These are phyloP conservation scores for Tuber brumale DNA, from an alignment of 495 filamentous ascomycete genomes.

Conservation along the genomic window DNA sequence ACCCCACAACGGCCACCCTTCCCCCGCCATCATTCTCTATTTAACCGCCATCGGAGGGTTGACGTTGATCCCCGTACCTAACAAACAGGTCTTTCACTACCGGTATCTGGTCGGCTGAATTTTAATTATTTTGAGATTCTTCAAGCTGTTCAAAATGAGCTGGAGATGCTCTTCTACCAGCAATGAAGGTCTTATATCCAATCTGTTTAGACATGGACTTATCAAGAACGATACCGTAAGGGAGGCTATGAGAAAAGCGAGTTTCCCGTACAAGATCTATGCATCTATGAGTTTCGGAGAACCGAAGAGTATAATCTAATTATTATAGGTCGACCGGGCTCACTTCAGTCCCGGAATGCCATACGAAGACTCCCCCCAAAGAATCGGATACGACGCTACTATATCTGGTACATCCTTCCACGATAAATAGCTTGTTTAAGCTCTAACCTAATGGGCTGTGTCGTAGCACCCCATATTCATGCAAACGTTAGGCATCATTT, in stretches of 20 bases:
- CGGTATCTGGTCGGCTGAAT: neutral
- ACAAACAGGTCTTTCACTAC: neutral
- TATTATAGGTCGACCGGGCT: conserved; percentile 71
- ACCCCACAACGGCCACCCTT: conserved; percentile 6
- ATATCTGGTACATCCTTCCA: conserved; percentile 53
- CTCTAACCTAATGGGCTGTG: neutral
- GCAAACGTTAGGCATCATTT: conserved; percentile 48
- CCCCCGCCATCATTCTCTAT: neutral
- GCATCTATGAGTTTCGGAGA: neutral
- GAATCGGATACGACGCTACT: conserved; percentile 80
- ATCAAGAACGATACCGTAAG: conserved; percentile 67
- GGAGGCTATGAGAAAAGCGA: conserved; percentile 69
- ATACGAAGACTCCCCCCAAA: conserved; percentile 86
- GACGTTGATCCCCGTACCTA: conserved; percentile 4
- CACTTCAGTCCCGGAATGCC: conserved; percentile 63
- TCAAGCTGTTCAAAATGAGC: conserved; percentile 57
- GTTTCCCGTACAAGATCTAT: conserved; percentile 12
- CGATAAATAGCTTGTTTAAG: neutral
- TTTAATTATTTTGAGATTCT: neutral
- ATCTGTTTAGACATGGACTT: conserved; percentile 63
- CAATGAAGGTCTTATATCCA: conserved; percentile 72
- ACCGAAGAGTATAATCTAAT: neutral
- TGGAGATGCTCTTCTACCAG: conserved; percentile 77
- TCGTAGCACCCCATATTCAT: conserved; percentile 87
- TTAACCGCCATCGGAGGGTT: neutral